These are phyloP conservation scores for Linnemannia elongata DNA, from an alignment of 192 early-diverging fungal species.

Conservation along the genomic window DNA sequence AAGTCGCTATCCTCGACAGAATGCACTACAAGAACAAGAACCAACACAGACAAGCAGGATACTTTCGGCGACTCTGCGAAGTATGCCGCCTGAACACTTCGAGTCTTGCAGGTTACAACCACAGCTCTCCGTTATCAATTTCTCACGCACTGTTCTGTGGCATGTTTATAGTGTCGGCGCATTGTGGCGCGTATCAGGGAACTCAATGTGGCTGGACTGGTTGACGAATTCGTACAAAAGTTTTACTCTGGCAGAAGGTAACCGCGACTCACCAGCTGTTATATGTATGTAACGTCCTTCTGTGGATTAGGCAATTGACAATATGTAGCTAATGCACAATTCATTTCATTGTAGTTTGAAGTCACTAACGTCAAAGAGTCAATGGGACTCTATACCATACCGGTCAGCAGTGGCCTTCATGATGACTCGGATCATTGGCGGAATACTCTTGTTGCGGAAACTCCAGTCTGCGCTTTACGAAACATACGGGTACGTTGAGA, in stretches of 20 bases:
- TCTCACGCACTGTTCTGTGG: neutral
- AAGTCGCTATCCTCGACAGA: slow-evolving; percentile 56
- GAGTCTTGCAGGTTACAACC: neutral
- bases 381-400: slow-evolving; percentile 50
- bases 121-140: neutral
- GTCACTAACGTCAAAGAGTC: slow-evolving; percentile 13
- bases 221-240: slow-evolving; percentile 36
- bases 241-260: slow-evolving; percentile 43
- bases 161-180: slow-evolving; percentile 33
- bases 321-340: neutral
- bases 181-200: slow-evolving; percentile 34
- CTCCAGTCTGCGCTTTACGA: slow-evolving; percentile 39
- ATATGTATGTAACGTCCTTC: neutral
- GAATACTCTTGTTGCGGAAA: slow-evolving; percentile 28
- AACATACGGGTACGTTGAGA: slow-evolving; percentile 38
- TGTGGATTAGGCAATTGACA: neutral
- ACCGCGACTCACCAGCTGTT: neutral
- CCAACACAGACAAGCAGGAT: slow-evolving; percentile 55
- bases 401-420: slow-evolving; percentile 43
- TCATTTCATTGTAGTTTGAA: slow-evolving; percentile 15
- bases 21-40: slow-evolving; percentile 66
- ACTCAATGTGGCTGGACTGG: slow-evolving; percentile 22
- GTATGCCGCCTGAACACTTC: slow-evolving; percentile 9
- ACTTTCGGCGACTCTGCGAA: slow-evolving; percentile 60
- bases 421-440: slow-evolving; percentile 43